phyloP scores from a whole-genome alignment of 495 filamentous ascomycete species.

The Tricharina praecox region DNA sequence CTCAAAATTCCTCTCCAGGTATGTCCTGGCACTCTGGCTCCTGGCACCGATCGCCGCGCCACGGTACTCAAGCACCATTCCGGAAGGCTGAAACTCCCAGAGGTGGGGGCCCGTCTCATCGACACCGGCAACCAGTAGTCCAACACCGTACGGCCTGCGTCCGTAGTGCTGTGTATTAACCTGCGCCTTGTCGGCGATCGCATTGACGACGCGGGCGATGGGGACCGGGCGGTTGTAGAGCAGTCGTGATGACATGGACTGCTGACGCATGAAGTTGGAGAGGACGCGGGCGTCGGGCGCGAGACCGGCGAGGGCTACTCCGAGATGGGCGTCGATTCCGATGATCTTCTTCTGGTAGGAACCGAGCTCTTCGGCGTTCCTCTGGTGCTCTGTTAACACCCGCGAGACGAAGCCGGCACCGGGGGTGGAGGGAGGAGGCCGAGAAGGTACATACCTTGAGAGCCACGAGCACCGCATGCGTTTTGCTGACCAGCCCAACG shows the following conservation, averaged over 20 bases:
- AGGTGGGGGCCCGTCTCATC: slow-evolving; percentile 87
- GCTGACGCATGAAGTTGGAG: slow-evolving; percentile 99
- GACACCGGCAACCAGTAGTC: slow-evolving; percentile 80
- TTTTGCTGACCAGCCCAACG: slow-evolving; percentile 91
- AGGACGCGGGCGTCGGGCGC: slow-evolving; percentile 97
- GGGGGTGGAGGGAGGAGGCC: neutral
- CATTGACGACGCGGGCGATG: slow-evolving; percentile 64
- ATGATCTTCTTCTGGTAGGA: slow-evolving; percentile 99
- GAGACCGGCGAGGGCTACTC: slow-evolving; percentile 87
- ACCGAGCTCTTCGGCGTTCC: slow-evolving; percentile 97
- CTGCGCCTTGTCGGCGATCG: slow-evolving; percentile 92
- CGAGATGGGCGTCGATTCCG: slow-evolving; percentile 83
- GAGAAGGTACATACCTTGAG: slow-evolving; percentile 64
- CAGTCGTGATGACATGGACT: slow-evolving; percentile 84
- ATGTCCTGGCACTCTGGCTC: slow-evolving; percentile 92
- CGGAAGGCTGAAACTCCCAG: slow-evolving; percentile 94
- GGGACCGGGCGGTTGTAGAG: slow-evolving; percentile 89
- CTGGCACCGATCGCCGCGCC: slow-evolving; percentile 90
- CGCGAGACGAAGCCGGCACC: neutral
- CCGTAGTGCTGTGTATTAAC: slow-evolving; percentile 96
- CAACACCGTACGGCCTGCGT: slow-evolving; percentile 90
- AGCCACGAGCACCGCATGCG: slow-evolving; percentile 87
- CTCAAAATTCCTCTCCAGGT: slow-evolving; percentile 80
- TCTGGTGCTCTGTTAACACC: slow-evolving; percentile 35
- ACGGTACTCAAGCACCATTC: slow-evolving; percentile 90